Evolutionary conservation across 2,329 filamentous ascomycete species (phyloP).

Genomic region (Colletotrichum agaves): DNA sequence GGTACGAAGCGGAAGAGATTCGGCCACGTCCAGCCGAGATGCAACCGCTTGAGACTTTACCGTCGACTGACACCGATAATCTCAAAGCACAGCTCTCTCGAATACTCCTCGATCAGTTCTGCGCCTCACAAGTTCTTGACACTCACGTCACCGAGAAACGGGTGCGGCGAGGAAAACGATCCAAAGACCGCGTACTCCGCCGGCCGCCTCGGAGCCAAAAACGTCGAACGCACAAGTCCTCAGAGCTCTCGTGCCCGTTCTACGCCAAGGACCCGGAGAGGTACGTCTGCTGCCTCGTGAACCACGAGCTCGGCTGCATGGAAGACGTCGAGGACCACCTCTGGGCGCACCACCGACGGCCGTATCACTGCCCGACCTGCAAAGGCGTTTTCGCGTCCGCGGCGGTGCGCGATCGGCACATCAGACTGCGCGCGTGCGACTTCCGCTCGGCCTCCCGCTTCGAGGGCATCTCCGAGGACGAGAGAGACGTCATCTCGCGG

Average conservation of each 20-base stretch:
- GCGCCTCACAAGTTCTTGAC: not conserved
- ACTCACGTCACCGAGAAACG: not conserved
- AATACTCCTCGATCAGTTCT: not conserved
- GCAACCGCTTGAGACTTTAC: not conserved
- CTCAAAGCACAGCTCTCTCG: not conserved
- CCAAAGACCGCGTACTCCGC: not conserved
- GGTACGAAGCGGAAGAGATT: not conserved
- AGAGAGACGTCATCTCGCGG: not conserved
- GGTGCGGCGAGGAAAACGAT: not conserved
- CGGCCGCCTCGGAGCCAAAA: not conserved
- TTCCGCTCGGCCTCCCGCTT: conserved; percentile 10
- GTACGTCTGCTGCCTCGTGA: not conserved
- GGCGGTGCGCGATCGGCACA: not conserved
- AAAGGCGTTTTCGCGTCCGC: not conserved
- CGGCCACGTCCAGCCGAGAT: not conserved
- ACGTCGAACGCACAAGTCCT: not conserved
- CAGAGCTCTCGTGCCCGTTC: conserved; percentile 7
- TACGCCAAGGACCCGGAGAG: not conserved
- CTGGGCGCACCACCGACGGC: not conserved
- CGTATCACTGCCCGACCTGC: conserved; percentile 9
- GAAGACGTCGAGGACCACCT: conserved; percentile 6
- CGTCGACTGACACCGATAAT: not conserved
- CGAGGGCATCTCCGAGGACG: conserved; percentile 41
- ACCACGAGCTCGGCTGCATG: not conserved
- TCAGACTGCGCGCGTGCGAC: conserved; percentile 23